Percentiles rank a stretch among this genome's conserved stretches.
Evolutionary conservation across 2,329 filamentous ascomycete species (phyloP).

Genomic region (Malbranchea cinnamomea): DNA sequence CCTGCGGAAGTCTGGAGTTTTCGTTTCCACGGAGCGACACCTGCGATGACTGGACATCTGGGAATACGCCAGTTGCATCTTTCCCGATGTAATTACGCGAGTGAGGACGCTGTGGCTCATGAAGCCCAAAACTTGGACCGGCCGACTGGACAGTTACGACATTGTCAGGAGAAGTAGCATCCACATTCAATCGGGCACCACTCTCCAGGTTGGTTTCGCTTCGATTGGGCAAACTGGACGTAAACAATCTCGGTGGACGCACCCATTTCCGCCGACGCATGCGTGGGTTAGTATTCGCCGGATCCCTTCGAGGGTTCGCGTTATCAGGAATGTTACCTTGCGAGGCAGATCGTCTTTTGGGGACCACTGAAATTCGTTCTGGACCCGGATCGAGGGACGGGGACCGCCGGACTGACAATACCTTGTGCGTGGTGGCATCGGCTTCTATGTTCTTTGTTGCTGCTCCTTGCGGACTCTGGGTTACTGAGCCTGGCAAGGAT

Average conservation of each 20-base stretch:
- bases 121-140: constrained; percentile 7
- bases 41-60: constrained; percentile 5
- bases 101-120: background rate
- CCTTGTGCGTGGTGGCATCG: no score
- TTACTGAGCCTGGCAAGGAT: no score
- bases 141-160: constrained; percentile 8
- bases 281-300: constrained; percentile 3
- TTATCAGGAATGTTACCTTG: constrained; percentile 8
- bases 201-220: constrained; percentile 1
- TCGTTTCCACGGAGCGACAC: background rate
- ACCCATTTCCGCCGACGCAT: constrained; percentile 11
- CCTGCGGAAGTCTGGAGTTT: background rate
- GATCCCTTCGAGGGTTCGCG: background rate
- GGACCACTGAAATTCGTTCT: constrained; percentile 8
- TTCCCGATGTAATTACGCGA: constrained; percentile 3
- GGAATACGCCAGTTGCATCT: constrained; percentile 8
- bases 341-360: constrained; percentile 10
- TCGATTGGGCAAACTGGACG: no score
- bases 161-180: background rate
- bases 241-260: constrained; percentile 13
- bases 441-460: no score
- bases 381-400: constrained; percentile 10
- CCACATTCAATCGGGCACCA: background rate
- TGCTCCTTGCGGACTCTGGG: background rate
- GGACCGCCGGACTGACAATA: constrained; percentile 4